Percentiles rank a stretch among this genome's conserved stretches.
Evolutionary conservation across 306 rosid species (phyloP).

Genomic region (Dalbergia oliveri): DNA sequence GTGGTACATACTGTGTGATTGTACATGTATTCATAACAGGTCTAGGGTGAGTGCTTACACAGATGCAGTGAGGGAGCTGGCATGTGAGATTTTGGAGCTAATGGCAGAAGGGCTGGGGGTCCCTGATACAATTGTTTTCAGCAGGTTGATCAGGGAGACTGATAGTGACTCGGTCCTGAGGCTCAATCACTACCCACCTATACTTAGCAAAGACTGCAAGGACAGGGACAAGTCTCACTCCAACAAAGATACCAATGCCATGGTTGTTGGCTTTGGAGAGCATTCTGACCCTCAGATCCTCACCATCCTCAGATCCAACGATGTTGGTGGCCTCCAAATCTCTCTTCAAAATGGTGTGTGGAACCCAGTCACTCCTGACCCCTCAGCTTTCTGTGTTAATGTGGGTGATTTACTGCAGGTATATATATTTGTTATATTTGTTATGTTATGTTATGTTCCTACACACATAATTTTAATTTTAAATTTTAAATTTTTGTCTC

Average conservation of each 20-base stretch:
- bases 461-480: neutral
- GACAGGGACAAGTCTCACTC: constrained; percentile 47
- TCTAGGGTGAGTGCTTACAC: constrained; percentile 56
- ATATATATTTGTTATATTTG: too few species aligned
- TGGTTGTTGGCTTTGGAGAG: constrained; percentile 71
- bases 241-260: neutral
- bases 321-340: constrained; percentile 81
- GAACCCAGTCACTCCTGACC: constrained; percentile 80
- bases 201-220: constrained; percentile 25
- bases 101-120: constrained; percentile 77
- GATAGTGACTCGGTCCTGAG: constrained; percentile 75
- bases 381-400: constrained; percentile 72
- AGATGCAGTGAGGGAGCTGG: constrained; percentile 59
- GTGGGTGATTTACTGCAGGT: constrained; percentile 87
- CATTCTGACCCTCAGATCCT: constrained; percentile 94
- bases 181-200: constrained; percentile 81
- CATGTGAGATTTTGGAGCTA: constrained; percentile 78
- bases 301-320: constrained; percentile 82
- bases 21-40: constrained; percentile 48
- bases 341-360: constrained; percentile 67
- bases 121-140: constrained; percentile 61
- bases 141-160: constrained; percentile 59
- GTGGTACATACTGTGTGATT: constrained; percentile 18
- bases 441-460: too few species aligned
- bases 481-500: neutral